A percentile compares a stretch with the other conserved stretches of the same genome.
Evolutionary conservation across 1,139 yeast species (phyloP).

Genomic region (Saccharomyces hybrid): DNA sequence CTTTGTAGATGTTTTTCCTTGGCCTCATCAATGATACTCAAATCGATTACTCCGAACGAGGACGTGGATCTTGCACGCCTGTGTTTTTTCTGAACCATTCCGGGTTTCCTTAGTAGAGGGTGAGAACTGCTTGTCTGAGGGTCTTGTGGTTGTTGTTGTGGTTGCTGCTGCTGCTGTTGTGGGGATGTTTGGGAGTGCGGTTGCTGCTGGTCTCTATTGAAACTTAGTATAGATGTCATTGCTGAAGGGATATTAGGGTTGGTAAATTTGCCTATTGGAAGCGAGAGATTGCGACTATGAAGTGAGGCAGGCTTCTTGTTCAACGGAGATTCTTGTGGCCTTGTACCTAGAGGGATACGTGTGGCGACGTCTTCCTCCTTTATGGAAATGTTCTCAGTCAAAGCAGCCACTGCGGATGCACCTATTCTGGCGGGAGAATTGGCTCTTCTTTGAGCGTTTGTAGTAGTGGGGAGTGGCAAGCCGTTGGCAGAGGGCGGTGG

Average conservation of each 20-base stretch:
- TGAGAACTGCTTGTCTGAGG: slow-evolving; percentile 4
- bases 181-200: background rate
- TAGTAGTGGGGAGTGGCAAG: slow-evolving; percentile 3
- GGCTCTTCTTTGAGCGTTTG: slow-evolving; percentile 35
- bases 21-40: slow-evolving; percentile 23
- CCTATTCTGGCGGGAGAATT: slow-evolving; percentile 68
- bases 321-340: slow-evolving; percentile 6
- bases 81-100: slow-evolving; percentile 16
- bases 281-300: slow-evolving; percentile 16
- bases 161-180: slow-evolving; percentile 2
- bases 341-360: background rate
- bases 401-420: slow-evolving; percentile 60
- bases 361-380: slow-evolving; percentile 29
- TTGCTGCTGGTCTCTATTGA: slow-evolving; percentile 7
- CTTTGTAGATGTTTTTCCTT: slow-evolving; percentile 4
- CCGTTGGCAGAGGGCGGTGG: slow-evolving; percentile 7
- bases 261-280: slow-evolving; percentile 14
- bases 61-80: slow-evolving; percentile 26
- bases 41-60: slow-evolving; percentile 29
- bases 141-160: background rate
- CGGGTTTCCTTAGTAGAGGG: slow-evolving; percentile 1
- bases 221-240: slow-evolving; percentile 20
- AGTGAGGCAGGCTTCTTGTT: slow-evolving; percentile 3
- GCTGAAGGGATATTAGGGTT: slow-evolving; percentile 14
- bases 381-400: slow-evolving; percentile 30